Percentiles rank a stretch among this genome's conserved stretches.
These are phyloP conservation scores for Ophiostoma pallidulum DNA, from an alignment of 2,329 filamentous ascomycete genomes.

Conservation along the genomic window DNA sequence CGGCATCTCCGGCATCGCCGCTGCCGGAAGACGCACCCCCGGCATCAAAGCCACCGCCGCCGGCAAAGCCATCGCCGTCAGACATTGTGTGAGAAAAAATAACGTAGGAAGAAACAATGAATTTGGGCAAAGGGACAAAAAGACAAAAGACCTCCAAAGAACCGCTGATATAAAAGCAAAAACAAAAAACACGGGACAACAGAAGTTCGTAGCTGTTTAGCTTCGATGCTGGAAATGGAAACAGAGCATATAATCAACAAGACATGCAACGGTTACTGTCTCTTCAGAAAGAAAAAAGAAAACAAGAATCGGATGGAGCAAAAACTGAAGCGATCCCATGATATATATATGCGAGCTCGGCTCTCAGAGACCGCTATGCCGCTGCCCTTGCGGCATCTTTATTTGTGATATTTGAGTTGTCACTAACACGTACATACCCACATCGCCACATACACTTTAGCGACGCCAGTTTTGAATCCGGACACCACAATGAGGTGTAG, in stretches of 20 bases:
- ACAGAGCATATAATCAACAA: background rate
- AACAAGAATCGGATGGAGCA: too few relatives aligned
- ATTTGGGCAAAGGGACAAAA: background rate
- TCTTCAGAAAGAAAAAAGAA: background rate
- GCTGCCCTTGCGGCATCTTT: too few relatives aligned
- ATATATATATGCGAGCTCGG: background rate
- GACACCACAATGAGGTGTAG: too few relatives aligned
- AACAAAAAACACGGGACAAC: background rate
- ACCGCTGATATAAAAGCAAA: background rate
- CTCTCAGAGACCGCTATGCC: too few relatives aligned
- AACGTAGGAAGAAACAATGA: background rate
- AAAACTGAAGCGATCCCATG: background rate
- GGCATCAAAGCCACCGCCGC: background rate
- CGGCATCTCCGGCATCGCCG: background rate
- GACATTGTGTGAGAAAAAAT: conserved; percentile 4
- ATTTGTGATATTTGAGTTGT: conserved; percentile 6
- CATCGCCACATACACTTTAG: background rate
- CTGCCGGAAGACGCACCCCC: background rate
- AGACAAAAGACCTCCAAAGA: background rate
- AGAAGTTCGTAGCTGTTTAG: background rate
- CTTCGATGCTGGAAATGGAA: background rate
- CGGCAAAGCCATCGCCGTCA: too few relatives aligned
- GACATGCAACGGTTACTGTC: too few relatives aligned
- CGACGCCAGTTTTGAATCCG: background rate
- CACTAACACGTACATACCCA: background rate